Percentiles rank a stretch among this genome's conserved stretches.
Conservation (phyloP, 768 basidiomycete species). For the Boletales sp. region DNA sequence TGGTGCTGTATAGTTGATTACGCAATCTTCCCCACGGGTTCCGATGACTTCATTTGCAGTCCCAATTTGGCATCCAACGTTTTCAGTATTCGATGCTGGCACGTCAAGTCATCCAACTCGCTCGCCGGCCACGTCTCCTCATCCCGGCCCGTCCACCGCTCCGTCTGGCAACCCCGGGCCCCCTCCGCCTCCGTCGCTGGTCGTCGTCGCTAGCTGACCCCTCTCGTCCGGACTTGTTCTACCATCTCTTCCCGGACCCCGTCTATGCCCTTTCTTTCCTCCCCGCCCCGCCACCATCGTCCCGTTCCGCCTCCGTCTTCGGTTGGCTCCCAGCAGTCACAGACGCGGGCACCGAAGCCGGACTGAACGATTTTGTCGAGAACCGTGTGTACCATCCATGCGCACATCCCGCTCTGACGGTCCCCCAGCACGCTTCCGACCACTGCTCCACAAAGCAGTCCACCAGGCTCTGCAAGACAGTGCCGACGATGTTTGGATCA, state of each 20-base stretch:
- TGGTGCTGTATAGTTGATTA: constrained; percentile 37
- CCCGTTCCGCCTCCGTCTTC: constrained; percentile 51
- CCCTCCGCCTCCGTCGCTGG: not conserved
- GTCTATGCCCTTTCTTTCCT: constrained; percentile 69
- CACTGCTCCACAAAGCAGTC: constrained; percentile 58
- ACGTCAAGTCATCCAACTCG: too few species aligned
- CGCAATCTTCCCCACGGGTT: constrained; percentile 17
- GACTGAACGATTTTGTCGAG: constrained; percentile 66
- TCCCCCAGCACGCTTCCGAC: constrained; percentile 52
- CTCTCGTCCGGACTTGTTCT: constrained; percentile 62
- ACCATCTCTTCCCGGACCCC: constrained; percentile 55
- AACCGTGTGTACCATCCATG: constrained; percentile 50
- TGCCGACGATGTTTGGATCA: constrained; percentile 62
- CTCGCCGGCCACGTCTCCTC: not conserved
- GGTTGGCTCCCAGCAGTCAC: constrained; percentile 66
- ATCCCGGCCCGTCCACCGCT: not conserved
- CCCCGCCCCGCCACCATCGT: constrained; percentile 37
- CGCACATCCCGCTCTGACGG: not conserved
- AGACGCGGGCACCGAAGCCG: constrained; percentile 32
- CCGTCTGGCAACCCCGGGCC: constrained; percentile 13
- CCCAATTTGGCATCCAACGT: too few species aligned
- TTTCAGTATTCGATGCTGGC: too few species aligned
- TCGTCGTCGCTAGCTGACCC: constrained; percentile 45
- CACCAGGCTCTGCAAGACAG: constrained; percentile 50
- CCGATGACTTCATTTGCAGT: constrained; percentile 9